These are phyloP conservation scores for Fusarium brachygibbosum DNA, from an alignment of 2,329 filamentous ascomycete genomes.

Conservation along the genomic window DNA sequence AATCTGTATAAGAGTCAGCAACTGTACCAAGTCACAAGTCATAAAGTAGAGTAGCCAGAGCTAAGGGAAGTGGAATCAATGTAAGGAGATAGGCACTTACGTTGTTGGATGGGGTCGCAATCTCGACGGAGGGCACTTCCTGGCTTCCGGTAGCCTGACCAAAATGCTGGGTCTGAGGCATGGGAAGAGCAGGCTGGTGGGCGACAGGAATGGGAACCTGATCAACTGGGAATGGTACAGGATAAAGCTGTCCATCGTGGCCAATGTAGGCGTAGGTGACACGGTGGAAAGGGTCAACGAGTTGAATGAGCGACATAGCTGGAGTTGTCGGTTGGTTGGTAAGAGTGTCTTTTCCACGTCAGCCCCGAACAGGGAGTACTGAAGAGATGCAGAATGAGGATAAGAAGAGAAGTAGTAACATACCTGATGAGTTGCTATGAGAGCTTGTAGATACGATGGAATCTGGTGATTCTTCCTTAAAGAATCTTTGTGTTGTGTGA, in stretches of 20 bases:
- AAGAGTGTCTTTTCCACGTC: neutral
- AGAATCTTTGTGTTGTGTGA: neutral
- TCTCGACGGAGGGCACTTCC: neutral
- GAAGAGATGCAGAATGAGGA: neutral
- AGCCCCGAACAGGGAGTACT: neutral
- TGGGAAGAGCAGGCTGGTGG: too few species aligned
- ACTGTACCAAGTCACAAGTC: too few species aligned
- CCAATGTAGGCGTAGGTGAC: too few species aligned
- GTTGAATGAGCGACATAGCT: too few species aligned
- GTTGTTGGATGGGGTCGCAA: neutral
- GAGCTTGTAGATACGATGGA: neutral
- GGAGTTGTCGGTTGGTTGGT: neutral
- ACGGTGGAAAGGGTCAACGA: neutral
- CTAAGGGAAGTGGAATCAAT: neutral
- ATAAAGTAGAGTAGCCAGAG: fast-evolving
- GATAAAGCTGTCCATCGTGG: too few species aligned
- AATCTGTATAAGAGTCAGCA: neutral
- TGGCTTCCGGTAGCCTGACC: too few species aligned
- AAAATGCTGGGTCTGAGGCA: too few species aligned
- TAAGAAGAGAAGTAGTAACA: neutral
- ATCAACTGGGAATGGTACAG: too few species aligned
- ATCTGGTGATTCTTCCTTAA: neutral
- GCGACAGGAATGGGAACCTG: too few species aligned
- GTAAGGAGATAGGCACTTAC: neutral
- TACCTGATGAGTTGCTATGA: neutral